Percentiles rank a stretch among this genome's conserved stretches.
These are phyloP conservation scores for Eimeria maxima DNA, from an alignment of 169 alveolate genomes.

Conservation along the genomic window DNA sequence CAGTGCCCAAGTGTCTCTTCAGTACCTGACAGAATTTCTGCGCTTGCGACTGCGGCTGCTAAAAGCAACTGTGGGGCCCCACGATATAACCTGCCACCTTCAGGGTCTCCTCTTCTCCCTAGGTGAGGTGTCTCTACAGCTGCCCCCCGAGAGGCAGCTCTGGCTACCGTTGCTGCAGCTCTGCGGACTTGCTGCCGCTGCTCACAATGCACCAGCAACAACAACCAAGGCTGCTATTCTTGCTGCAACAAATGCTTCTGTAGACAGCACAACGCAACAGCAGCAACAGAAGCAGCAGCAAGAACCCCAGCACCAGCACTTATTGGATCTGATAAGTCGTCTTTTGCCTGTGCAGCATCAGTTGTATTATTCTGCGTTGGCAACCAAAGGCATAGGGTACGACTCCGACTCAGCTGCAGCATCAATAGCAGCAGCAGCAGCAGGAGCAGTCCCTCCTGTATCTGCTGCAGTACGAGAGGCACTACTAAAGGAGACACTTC, in stretches of 20 bases:
- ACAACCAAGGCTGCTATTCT: background rate
- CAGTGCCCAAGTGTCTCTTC: conserved; percentile 69
- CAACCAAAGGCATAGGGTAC: no score
- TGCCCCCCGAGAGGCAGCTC: conserved; percentile 58
- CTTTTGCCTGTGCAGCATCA: conserved; percentile 7
- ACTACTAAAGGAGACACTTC: conserved; percentile 48
- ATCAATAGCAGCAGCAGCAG: conserved; percentile 14
- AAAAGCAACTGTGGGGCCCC: conserved; percentile 63
- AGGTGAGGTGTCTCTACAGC: conserved; percentile 68
- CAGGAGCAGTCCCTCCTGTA: conserved; percentile 34
- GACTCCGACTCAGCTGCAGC: background rate
- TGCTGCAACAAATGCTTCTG: background rate
- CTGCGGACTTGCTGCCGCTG: conserved; percentile 28
- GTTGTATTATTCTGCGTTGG: background rate
- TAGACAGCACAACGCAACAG: background rate
- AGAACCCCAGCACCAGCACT: background rate
- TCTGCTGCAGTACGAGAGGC: conserved; percentile 12
- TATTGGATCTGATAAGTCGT: background rate
- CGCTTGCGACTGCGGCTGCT: conserved; percentile 51
- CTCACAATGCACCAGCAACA: background rate
- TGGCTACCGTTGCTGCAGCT: conserved; percentile 67
- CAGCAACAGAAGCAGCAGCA: background rate
- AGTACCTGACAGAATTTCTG: conserved; percentile 44
- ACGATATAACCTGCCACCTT: conserved; percentile 51
- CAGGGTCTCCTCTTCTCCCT: background rate